phyloP scores from a whole-genome alignment of 2,329 filamentous ascomycete species.

The Aspergillus arachidicola region DNA sequence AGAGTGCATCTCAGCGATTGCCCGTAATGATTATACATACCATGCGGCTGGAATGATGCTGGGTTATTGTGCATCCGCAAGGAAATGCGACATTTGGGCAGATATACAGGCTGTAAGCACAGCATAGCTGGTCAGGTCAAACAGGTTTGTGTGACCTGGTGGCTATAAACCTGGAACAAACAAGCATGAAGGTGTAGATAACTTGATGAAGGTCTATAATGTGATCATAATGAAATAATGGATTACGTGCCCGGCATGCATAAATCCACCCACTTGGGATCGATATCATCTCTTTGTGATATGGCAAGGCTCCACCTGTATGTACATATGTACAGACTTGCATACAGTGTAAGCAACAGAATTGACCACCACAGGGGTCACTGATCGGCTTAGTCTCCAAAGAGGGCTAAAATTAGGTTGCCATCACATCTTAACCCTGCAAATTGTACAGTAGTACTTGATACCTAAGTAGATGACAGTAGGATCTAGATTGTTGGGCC shows the following conservation, averaged over 20 bases:
- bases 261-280: constrained; percentile 2
- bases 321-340: background rate
- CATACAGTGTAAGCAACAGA: background rate
- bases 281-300: background rate
- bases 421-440: background rate
- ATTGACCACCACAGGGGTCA: too few relatives aligned
- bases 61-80: background rate
- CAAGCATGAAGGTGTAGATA: background rate
- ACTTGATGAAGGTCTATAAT: background rate
- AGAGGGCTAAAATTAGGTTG: background rate
- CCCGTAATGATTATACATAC: background rate
- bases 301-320: background rate
- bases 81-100: background rate
- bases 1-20: background rate
- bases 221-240: constrained; percentile 1
- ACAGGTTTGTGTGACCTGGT: constrained; percentile 6
- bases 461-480: background rate
- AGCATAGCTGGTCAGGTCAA: background rate
- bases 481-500: background rate
- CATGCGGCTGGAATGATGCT: background rate
- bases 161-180: background rate
- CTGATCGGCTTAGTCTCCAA: background rate
- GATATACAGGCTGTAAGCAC: background rate
- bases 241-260: constrained; percentile 4
- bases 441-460: background rate